A percentile compares a stretch with the other conserved stretches of the same genome.
These are phyloP conservation scores for Hypoxylon intermedium DNA, from an alignment of 495 filamentous ascomycete species.

Conservation along the genomic window DNA sequence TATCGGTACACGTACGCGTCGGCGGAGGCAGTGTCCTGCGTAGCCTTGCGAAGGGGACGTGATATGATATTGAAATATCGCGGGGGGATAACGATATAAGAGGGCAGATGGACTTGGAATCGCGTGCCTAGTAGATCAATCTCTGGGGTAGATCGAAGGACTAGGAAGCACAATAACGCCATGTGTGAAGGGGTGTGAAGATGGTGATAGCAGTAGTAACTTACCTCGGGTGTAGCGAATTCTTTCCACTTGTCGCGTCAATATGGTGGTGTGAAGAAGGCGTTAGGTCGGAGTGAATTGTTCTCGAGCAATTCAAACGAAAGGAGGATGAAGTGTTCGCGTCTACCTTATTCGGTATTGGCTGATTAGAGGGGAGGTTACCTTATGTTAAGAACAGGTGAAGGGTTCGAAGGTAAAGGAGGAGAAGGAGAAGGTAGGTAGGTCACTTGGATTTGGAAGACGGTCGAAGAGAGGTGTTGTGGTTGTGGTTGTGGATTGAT, in stretches of 20 bases:
- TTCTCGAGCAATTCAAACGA: background rate
- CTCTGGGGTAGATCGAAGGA: background rate
- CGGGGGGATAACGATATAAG: background rate
- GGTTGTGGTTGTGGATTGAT: background rate
- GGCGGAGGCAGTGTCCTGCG: too few species aligned
- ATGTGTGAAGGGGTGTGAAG: background rate
- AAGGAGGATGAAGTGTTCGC: background rate
- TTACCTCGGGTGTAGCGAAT: conserved; percentile 8
- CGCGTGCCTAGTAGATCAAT: background rate
- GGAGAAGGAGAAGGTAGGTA: background rate
- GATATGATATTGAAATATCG: background rate
- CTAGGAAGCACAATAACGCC: background rate
- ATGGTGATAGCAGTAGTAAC: conserved; percentile 4
- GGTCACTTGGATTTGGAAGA: background rate
- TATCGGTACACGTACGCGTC: too few species aligned
- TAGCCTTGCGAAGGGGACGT: too few species aligned
- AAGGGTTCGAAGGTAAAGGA: background rate
- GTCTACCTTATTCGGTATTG: background rate
- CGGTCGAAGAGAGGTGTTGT: background rate
- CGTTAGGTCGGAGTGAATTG: background rate
- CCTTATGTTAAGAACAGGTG: background rate
- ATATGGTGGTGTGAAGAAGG: conserved; percentile 12
- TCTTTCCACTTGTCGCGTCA: conserved; percentile 1
- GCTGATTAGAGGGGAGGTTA: background rate
- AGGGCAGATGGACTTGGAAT: background rate